A percentile compares a stretch with the other conserved stretches of the same genome.
These are phyloP conservation scores for Suhomyces xylopsoci DNA, from an alignment of 805 yeast species.

Conservation along the genomic window DNA sequence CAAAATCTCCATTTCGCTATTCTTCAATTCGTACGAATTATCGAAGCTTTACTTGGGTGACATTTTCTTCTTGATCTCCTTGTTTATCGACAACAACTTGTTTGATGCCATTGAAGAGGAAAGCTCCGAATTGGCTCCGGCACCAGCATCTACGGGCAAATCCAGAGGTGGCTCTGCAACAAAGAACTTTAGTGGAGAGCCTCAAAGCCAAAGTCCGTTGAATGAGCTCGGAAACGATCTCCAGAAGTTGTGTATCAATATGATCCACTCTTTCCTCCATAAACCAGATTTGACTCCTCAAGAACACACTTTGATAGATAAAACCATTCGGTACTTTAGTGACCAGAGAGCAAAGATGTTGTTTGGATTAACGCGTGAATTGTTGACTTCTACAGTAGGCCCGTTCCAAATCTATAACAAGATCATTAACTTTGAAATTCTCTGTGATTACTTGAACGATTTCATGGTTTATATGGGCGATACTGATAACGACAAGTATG, in stretches of 20 bases:
- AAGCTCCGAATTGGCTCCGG: neutral
- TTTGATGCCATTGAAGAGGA: neutral
- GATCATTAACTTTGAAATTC: constrained; percentile 51
- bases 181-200: neutral
- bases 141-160: neutral
- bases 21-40: constrained; percentile 64
- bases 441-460: constrained; percentile 53
- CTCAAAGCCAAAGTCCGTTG: constrained; percentile 23
- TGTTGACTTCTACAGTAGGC: constrained; percentile 29
- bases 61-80: constrained; percentile 61
- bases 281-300: constrained; percentile 47
- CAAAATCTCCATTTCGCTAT: constrained; percentile 57
- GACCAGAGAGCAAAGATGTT: constrained; percentile 67
- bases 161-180: neutral
- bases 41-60: constrained; percentile 70
- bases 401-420: constrained; percentile 37
- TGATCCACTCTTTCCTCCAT: constrained; percentile 65
- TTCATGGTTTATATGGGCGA: constrained; percentile 51
- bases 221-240: constrained; percentile 58
- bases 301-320: constrained; percentile 42
- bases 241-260: constrained; percentile 60
- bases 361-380: constrained; percentile 62
- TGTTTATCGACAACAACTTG: constrained; percentile 46
- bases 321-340: constrained; percentile 45
- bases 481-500: constrained; percentile 39